Percentiles rank a stretch among this genome's conserved stretches.
Evolutionary conservation across 305 asterid genomes (phyloP).

Genomic region (Fraxinus baroniana): DNA sequence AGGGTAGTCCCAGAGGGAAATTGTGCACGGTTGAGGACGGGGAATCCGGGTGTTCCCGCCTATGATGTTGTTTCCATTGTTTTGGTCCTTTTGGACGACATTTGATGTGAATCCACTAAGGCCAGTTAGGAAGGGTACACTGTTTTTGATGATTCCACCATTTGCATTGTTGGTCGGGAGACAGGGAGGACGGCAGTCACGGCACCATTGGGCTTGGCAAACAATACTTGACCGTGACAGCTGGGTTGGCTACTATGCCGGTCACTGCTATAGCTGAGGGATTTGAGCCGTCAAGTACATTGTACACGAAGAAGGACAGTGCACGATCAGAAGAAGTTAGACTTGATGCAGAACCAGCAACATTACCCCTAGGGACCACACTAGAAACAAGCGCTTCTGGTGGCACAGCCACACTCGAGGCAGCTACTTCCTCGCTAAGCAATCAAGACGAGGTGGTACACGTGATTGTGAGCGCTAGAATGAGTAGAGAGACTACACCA

Average conservation of each 20-base stretch:
- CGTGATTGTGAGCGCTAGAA: slow-evolving; percentile 38
- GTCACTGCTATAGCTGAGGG: slow-evolving; percentile 76
- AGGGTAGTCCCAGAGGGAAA: slow-evolving; percentile 56
- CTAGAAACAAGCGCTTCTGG: neutral
- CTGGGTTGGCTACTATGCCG: slow-evolving; percentile 65
- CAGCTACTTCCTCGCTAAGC: slow-evolving; percentile 42
- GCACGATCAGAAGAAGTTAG: slow-evolving; percentile 28
- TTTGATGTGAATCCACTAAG: slow-evolving; percentile 62
- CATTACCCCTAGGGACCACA: neutral
- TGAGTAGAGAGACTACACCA: slow-evolving; percentile 30
- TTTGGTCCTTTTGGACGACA: slow-evolving; percentile 34
- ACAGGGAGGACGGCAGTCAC: slow-evolving; percentile 67
- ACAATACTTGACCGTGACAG: slow-evolving; percentile 70
- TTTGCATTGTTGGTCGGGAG: slow-evolving; percentile 60
- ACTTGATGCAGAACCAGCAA: neutral
- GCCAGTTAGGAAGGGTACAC: slow-evolving; percentile 74
- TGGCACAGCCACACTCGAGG: slow-evolving; percentile 1
- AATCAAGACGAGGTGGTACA: slow-evolving; percentile 42
- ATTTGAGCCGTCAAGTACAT: slow-evolving; percentile 64
- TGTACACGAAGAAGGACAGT: slow-evolving; percentile 72
- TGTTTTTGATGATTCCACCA: slow-evolving; percentile 62
- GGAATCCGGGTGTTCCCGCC: slow-evolving; percentile 65
- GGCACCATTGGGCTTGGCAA: slow-evolving; percentile 75
- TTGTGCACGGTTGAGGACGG: slow-evolving; percentile 57
- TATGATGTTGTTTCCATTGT: slow-evolving; percentile 48